Percentiles rank a stretch among this genome's conserved stretches.
phyloP scores from a whole-genome alignment of 495 filamentous ascomycete genomes.

The Hypomontagnella monticulosa region DNA sequence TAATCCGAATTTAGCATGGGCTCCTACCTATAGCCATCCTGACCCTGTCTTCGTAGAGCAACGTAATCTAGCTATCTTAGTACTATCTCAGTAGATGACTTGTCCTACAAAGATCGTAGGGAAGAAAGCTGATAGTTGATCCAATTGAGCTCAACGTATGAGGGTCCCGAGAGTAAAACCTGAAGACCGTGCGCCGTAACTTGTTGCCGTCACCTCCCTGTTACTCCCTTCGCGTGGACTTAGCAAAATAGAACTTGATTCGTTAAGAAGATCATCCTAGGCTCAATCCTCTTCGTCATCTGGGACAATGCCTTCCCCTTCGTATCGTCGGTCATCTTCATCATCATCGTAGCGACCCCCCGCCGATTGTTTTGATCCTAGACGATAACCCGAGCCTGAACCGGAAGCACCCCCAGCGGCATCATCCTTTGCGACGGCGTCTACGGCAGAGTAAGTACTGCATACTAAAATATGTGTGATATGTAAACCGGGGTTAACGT shows the following conservation, averaged over 20 bases:
- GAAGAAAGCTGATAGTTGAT: neutral
- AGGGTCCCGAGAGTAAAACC: neutral
- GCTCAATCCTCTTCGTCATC: constrained; percentile 57
- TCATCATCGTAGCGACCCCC: constrained; percentile 59
- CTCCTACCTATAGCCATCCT: constrained; percentile 1
- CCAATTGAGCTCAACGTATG: too few species aligned
- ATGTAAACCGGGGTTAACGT: constrained; percentile 51
- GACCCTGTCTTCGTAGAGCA: neutral
- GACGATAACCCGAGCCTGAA: constrained; percentile 44
- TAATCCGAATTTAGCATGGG: constrained; percentile 14
- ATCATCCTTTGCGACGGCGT: constrained; percentile 56
- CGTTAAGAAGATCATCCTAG: neutral
- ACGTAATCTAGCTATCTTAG: neutral
- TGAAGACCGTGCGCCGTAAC: neutral
- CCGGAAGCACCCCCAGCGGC: constrained; percentile 26
- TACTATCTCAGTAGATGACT: neutral
- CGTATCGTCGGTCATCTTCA: constrained; percentile 56
- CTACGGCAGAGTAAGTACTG: constrained; percentile 41
- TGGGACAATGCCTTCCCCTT: constrained; percentile 53
- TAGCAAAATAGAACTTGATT: neutral
- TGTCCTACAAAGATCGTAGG: neutral
- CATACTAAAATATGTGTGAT: neutral
- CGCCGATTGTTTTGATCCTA: constrained; percentile 51
- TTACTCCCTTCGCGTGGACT: neutral
- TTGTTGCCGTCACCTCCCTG: neutral